Evolutionary conservation across 495 filamentous ascomycete genomes (phyloP), one percentile per base, ranked within the genome.

Genomic region (Lophiotrema nucula): DNA sequence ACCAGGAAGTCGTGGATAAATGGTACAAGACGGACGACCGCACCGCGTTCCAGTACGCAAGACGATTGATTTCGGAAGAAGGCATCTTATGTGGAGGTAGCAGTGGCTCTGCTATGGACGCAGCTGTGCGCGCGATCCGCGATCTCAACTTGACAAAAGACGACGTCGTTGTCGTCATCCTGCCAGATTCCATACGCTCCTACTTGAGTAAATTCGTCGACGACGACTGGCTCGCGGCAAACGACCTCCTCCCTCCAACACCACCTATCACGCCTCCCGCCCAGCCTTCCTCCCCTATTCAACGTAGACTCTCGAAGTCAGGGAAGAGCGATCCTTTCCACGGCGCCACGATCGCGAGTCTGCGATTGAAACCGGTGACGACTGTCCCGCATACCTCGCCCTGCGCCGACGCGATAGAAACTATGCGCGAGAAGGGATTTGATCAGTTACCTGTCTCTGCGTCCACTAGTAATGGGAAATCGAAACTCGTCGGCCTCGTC

Each of bases 191-290:
- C 73, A 96, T 99, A 63, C 81, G 93, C 63, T 95, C 89, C 70
- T 99, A 99, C 69, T 83, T 99, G n/a, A 91, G 86, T 73, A 99
- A 99, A 79, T 98, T 98, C 68, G 88, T 91, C 60, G 95, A 98
- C 67, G 93, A 98, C 68, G 90, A 96, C 73, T 97, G 95, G 95
- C 85, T 97, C 45, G 90, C 89, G 46, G 92, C 92, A 43, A 97
- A 97, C 70, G 85, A 90, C 66, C 89, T 97, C 35, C 79, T 96
- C 13, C 79, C 86, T 1, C 72, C 82, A 8, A 74, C 79, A 10
- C 78, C 81, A 22, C 70, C 79, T 4, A 71, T 78, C 37, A 77
- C 78, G 58, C 16, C 58, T 51, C 13, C 15, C 24, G 18, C 45
- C n/a, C n/a, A 78, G 58, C n/a, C 48, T 28, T 26, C 56, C 33